Evolutionary conservation across 345 rosid species (phyloP), one percentile per base, ranked within the genome.

Genomic region (Nasturtium officinale): DNA sequence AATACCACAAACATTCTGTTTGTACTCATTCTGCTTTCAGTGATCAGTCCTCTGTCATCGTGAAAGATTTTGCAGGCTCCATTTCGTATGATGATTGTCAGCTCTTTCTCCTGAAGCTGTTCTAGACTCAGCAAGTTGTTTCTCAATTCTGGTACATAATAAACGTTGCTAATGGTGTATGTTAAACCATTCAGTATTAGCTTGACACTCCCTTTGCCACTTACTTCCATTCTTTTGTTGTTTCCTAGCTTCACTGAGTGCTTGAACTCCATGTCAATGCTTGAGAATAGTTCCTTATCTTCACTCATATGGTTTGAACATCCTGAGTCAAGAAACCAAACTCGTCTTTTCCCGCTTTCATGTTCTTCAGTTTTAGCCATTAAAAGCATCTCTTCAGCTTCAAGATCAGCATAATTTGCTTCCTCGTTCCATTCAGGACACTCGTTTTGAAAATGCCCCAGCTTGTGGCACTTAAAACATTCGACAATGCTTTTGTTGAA

Each of bases 101-200:
- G 2, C 0, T 37, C 0, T 0, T 37, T 37, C 0, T 37, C 42
- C 3, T 11, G 15, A 5, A 37, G 42, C 1, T 37, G 15, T 1
- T 15, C 15, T 0, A 10, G 5, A 1, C 42, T 37, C 5, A 37
- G 0, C 1, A 37, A 0, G 1, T 37, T 37, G 3, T 37, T 37
- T 1, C 3, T 11, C 5, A 10, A 5, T 1, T 37, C 42, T 0
- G 42, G 42, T 3, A 37, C 0, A 0, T 37, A 37, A 4, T 37
- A 37, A 0, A 37, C 42, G 1, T 37, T 15, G 0, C 15, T 37
- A 0, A 37, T 9, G 0, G 13, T 10, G 1, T 37, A 37, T 0
- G 0, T 1, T 2, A 8, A 2, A 2, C 8, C 4, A 0, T 9
- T 9, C 0, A 9, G 4, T 0, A 0, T 1, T 1, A 37, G 0